These are phyloP conservation scores for Mortierella sp. DNA, from an alignment of 371 early-diverging fungal genomes.

Conservation along the genomic window DNA sequence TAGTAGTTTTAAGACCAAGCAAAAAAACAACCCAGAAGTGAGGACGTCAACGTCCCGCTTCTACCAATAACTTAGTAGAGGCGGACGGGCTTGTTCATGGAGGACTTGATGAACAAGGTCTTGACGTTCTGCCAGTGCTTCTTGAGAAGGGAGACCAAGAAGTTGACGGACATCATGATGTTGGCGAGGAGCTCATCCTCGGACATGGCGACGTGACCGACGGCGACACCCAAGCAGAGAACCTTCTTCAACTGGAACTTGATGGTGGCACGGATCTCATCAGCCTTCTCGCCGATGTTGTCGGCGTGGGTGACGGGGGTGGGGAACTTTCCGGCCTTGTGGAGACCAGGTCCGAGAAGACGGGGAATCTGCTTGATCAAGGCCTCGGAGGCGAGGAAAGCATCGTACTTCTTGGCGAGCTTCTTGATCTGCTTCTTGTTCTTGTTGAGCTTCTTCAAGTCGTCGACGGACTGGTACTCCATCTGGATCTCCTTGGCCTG, in stretches of 20 bases:
- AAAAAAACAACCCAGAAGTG: constrained; percentile 4
- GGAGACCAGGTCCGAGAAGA: constrained; percentile 97
- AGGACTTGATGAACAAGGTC: constrained; percentile 98
- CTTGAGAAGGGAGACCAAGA: constrained; percentile 98
- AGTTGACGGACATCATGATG: constrained; percentile 98
- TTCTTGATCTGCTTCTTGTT: constrained; percentile 99
- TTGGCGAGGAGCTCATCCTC: constrained; percentile 97
- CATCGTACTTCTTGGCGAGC: constrained; percentile 95
- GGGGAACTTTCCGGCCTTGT: constrained; percentile 98
- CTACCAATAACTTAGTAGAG: constrained; percentile 71
- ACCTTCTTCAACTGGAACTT: constrained; percentile 99
- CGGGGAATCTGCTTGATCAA: constrained; percentile 99
- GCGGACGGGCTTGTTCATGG: constrained; percentile 96
- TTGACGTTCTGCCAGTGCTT: constrained; percentile 99
- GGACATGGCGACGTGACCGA: constrained; percentile 97
- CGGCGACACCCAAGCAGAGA: constrained; percentile 97
- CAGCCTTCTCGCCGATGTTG: constrained; percentile 91
- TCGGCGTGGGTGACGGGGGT: constrained; percentile 96
- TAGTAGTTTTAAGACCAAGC: constrained; percentile 14
- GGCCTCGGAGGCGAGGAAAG: constrained; percentile 98
- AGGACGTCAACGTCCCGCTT: neutral
- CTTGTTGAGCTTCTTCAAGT: constrained; percentile 99
- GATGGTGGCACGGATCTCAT: constrained; percentile 97
- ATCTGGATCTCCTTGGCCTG: constrained; percentile 94
- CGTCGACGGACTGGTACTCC: constrained; percentile 97